phyloP scores from a whole-genome alignment of 1,284 basidiomycete genomes.

The Peniophora sp. region DNA sequence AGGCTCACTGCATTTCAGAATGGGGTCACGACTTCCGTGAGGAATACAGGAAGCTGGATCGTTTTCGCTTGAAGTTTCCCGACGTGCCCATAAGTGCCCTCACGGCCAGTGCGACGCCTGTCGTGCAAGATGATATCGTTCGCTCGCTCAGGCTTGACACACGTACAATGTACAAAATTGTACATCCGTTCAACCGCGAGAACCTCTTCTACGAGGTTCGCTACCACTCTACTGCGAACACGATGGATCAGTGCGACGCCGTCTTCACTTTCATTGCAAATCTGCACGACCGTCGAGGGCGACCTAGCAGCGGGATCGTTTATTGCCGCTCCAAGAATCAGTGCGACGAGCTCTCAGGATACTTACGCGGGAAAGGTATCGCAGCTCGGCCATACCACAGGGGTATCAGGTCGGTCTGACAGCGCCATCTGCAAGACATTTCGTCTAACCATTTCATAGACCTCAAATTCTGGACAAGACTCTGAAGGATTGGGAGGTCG shows the following conservation, averaged over 20 bases:
- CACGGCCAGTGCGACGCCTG: conserved; percentile 66
- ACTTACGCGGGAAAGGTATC: conserved; percentile 58
- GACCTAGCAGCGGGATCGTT: conserved; percentile 69
- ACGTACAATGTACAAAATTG: conserved; percentile 49
- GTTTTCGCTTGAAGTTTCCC: conserved; percentile 61
- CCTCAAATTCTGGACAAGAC: conserved; percentile 48
- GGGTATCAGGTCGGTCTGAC: conserved; percentile 39
- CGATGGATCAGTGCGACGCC: conserved; percentile 48
- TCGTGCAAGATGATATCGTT: conserved; percentile 66
- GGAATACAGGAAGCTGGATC: conserved; percentile 66
- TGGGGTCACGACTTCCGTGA: conserved; percentile 80
- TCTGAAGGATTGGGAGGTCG: conserved; percentile 55
- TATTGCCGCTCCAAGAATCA: conserved; percentile 65
- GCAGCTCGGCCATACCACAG: conserved; percentile 72
- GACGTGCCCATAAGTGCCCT: conserved; percentile 78
- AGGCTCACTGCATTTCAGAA: conserved; percentile 59
- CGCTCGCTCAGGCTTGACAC: conserved; percentile 52
- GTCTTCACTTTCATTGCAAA: conserved; percentile 60
- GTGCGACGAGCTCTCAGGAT: conserved; percentile 63
- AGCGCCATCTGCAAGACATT: neutral
- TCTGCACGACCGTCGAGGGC: conserved; percentile 47
- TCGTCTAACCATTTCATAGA: conserved; percentile 22
- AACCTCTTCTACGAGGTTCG: conserved; percentile 81
- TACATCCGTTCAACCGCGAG: conserved; percentile 73
- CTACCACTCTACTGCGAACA: conserved; percentile 46